Conservation (phyloP, 2,329 filamentous ascomycete genomes). For the Scytalidium lignicola region DNA sequence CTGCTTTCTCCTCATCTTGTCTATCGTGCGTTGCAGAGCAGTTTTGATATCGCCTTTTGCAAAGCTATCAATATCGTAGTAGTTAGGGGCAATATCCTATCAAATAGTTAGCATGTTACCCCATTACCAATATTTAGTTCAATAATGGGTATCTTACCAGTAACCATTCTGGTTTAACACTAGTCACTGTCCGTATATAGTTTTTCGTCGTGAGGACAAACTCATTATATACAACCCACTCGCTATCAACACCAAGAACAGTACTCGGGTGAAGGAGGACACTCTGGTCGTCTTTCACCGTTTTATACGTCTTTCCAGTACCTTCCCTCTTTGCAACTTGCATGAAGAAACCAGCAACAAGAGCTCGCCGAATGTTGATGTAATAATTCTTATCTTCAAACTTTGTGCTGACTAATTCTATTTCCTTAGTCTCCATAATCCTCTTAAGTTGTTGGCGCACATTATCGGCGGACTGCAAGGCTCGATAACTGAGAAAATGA, state of each 20-base stretch:
- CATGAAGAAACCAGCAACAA: conserved; percentile 98
- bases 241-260: conserved; percentile 79
- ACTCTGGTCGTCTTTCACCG: conserved; percentile 92
- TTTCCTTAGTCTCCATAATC: conserved; percentile 89
- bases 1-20: conserved; percentile 54
- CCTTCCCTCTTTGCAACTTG: conserved; percentile 93
- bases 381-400: conserved; percentile 98
- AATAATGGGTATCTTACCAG: conserved; percentile 53
- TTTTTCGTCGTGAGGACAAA: conserved; percentile 98
- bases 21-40: conserved; percentile 50
- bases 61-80: conserved; percentile 83
- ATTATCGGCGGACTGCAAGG: conserved; percentile 88
- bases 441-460: conserved; percentile 86
- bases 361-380: conserved; percentile 87
- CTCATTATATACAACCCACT: conserved; percentile 98
- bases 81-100: conserved; percentile 86
- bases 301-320: conserved; percentile 84
- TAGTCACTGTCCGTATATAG: conserved; percentile 91
- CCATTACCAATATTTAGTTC: neutral
- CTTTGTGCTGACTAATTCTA: conserved; percentile 81
- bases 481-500: conserved; percentile 86
- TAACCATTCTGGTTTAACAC: conserved; percentile 90
- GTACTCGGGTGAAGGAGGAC: conserved; percentile 93
- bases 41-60: conserved; percentile 81
- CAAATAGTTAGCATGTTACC: conserved; percentile 26